These are phyloP conservation scores for Auriscalpium vulgare DNA, from an alignment of 768 basidiomycete species.

Conservation along the genomic window DNA sequence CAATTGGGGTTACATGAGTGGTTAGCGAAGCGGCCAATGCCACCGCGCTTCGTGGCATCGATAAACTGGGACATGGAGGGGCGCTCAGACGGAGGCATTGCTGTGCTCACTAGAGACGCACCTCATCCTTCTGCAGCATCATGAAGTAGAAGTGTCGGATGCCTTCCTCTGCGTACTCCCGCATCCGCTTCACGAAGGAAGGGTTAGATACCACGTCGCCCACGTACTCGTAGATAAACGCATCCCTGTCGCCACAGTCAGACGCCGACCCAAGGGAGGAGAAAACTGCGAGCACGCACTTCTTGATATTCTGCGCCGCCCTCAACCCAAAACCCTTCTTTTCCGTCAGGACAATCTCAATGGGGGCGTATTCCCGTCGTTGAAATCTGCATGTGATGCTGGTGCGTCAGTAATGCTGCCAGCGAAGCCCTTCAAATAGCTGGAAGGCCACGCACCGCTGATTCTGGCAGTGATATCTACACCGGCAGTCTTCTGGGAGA, in stretches of 20 bases:
- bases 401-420: background rate
- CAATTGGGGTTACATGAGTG: conserved; percentile 98
- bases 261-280: background rate
- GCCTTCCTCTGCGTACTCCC: conserved; percentile 86
- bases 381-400: conserved; percentile 58
- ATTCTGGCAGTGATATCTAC: conserved; percentile 76
- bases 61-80: conserved; percentile 61
- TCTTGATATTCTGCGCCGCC: conserved; percentile 57
- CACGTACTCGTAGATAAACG: conserved; percentile 95
- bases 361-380: conserved; percentile 71
- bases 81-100: background rate
- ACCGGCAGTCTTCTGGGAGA: conserved; percentile 82
- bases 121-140: conserved; percentile 98
- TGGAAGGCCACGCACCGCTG: conserved; percentile 59
- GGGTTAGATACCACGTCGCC: conserved; percentile 89
- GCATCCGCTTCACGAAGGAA: conserved; percentile 90
- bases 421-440: background rate
- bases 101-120: conserved; percentile 24
- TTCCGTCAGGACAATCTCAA: conserved; percentile 89
- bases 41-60: conserved; percentile 95
- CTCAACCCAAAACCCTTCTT: conserved; percentile 94
- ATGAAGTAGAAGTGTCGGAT: conserved; percentile 98
- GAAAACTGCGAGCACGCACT: conserved; percentile 35
- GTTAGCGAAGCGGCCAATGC: conserved; percentile 95
- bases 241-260: conserved; percentile 46